phyloP scores from a whole-genome alignment of 192 early-diverging fungal genomes.

The Podila clonocystis region DNA sequence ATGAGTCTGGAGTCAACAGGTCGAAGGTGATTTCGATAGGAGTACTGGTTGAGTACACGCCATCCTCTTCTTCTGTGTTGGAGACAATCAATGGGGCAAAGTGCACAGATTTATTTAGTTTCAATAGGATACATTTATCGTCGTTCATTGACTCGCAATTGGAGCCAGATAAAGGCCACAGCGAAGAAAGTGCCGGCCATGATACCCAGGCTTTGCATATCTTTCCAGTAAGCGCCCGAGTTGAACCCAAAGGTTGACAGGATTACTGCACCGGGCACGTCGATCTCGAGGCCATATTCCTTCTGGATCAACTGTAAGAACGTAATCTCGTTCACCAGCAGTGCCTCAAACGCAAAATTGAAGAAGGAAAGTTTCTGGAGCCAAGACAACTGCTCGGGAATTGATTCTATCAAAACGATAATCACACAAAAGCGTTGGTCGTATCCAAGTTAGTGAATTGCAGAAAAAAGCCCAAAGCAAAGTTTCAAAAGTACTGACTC shows the following conservation, averaged over 20 bases:
- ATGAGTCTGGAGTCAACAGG: too few species aligned
- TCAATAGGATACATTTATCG: constrained; percentile 53
- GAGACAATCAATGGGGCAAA: not conserved
- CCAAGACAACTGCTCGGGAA: constrained; percentile 71
- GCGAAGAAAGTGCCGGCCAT: constrained; percentile 69
- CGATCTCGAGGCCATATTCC: constrained; percentile 83
- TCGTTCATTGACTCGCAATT: constrained; percentile 80
- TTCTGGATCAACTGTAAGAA: constrained; percentile 82
- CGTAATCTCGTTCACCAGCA: constrained; percentile 91
- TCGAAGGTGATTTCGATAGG: too few species aligned
- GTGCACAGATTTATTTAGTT: too few species aligned
- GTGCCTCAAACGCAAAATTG: constrained; percentile 89
- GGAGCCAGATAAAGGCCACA: constrained; percentile 81
- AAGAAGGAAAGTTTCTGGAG: constrained; percentile 84
- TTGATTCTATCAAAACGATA: constrained; percentile 65
- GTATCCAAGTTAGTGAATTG: not conserved
- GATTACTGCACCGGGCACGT: constrained; percentile 86
- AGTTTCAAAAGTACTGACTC: not conserved
- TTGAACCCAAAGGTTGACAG: constrained; percentile 91
- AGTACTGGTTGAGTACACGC: too few species aligned
- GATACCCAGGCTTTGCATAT: constrained; percentile 69
- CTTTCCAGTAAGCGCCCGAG: constrained; percentile 82
- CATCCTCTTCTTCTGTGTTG: too few species aligned
- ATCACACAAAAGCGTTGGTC: not conserved
- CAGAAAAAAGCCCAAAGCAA: constrained; percentile 4